A percentile compares a stretch with the other conserved stretches of the same genome.
phyloP scores from a whole-genome alignment of 2,329 filamentous ascomycete species.

The Penicillium sp. region DNA sequence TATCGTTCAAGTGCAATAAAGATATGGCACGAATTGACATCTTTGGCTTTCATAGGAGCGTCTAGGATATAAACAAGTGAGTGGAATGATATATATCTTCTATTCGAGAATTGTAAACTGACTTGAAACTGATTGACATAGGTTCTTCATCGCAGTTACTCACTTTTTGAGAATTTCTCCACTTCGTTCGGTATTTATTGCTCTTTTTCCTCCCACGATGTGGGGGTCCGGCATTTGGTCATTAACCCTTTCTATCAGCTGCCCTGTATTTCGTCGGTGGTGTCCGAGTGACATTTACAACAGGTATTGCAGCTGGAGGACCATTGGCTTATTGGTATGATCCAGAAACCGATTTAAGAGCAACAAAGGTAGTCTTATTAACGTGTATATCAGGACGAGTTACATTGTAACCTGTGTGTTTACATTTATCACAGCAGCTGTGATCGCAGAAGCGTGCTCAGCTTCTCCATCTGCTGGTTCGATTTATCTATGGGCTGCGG shows the following conservation, averaged over 20 bases:
- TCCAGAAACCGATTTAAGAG: not conserved
- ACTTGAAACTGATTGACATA: not conserved
- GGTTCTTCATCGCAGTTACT: not conserved
- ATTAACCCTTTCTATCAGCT: conserved; percentile 38
- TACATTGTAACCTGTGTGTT: conserved; percentile 61
- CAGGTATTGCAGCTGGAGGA: conserved; percentile 61
- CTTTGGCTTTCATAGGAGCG: not conserved
- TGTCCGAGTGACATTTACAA: conserved; percentile 61
- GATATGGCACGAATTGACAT: not conserved
- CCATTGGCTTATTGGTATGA: conserved; percentile 55
- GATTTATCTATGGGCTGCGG: conserved; percentile 63
- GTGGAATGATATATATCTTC: not conserved
- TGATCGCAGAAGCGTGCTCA: conserved; percentile 61
- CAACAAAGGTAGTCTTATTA: not conserved
- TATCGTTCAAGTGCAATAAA: not conserved
- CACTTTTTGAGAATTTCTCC: not conserved
- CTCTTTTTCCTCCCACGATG: not conserved
- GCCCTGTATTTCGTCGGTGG: conserved; percentile 63
- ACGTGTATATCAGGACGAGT: conserved; percentile 48
- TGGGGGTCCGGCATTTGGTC: not conserved
- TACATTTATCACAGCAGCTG: conserved; percentile 61
- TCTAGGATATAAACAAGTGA: not conserved
- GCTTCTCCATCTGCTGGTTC: conserved; percentile 59
- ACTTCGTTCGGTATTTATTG: not conserved
- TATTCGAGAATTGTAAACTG: not conserved